Base-by-base conservation (phyloP, 2,329 filamentous ascomycete species). In the Exophiala lecanii-corni region DNA sequence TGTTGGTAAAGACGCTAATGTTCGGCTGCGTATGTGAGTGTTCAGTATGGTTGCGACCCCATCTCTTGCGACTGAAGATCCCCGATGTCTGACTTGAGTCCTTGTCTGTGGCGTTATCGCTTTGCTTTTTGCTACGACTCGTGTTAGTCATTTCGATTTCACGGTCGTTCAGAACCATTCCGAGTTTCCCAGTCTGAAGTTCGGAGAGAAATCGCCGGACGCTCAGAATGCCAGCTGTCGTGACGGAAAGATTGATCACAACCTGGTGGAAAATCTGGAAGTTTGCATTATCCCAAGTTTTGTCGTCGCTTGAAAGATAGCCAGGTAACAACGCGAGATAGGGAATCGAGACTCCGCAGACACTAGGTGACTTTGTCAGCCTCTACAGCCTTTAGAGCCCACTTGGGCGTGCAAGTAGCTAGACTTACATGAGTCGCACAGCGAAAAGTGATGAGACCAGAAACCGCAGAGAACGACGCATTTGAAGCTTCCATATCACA, bases 401-500 rank as follows among this genome's bases (percentile, higher is more conserved):
- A n/a, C n/a, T n/a, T n/a, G n/a, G n/a, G n/a, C n/a, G n/a, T n/a
- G n/a, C n/a, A n/a, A n/a, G n/a, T n/a, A 20, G 17, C 5, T 12
- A 12, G 17, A 20, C 38, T 40, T 33, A 34, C 26, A 40, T 15
- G n/a, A 40, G 25, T 12, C 26, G 9, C 25, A 40, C 25, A 16
- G 16, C 19, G 16, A 40, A 40, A 5, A 40, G 13, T 13, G 26
- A 40, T 12, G 28, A 15, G 38, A 40, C 30, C 17, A 33, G 5
- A 10, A 38, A 25, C 9, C 55, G 46, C 38, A 54, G 53, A 7
- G 31, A 5, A 32, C 13, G 36, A 15, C 18, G 39, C 46, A 59
- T 47, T 26, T 58, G 56, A 7, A 59, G 54, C 31, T 55, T 51
- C 10, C 41, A 50, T 46, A 59, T 54, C 50, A 58, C 57, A 6